These are phyloP conservation scores for Hygrophorus pudorinus DNA, from an alignment of 768 basidiomycete genomes.

Conservation along the genomic window DNA sequence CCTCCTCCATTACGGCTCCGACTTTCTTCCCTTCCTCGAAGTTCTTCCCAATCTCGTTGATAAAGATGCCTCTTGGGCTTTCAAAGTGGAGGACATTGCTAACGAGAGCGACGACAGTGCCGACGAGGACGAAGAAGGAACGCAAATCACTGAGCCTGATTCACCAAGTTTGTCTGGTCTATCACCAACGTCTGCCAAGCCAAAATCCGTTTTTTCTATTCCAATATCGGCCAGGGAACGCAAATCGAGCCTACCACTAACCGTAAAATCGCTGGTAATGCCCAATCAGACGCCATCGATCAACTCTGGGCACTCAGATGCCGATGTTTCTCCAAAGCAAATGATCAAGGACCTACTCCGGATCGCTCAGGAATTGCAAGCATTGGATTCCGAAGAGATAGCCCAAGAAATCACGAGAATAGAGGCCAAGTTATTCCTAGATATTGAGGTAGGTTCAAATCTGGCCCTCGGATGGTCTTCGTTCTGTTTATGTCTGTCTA, in stretches of 20 bases:
- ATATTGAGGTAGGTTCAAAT: constrained; percentile 52
- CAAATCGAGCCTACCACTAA: constrained; percentile 58
- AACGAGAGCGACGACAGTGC: constrained; percentile 53
- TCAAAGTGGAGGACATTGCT: constrained; percentile 47
- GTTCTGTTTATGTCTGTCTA: constrained; percentile 7
- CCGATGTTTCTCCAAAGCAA: constrained; percentile 40
- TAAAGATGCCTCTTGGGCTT: constrained; percentile 64
- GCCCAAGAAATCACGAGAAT: constrained; percentile 81
- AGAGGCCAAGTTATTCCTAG: constrained; percentile 58
- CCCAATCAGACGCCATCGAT: constrained; percentile 18
- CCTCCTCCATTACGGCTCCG: constrained; percentile 76
- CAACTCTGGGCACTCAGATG: constrained; percentile 19
- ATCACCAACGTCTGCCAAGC: constrained; percentile 16
- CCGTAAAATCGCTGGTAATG: constrained; percentile 29
- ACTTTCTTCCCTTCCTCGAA: constrained; percentile 74
- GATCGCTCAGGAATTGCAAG: constrained; percentile 47
- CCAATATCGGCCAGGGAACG: constrained; percentile 41
- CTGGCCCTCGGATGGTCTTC: constrained; percentile 1
- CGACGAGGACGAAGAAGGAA: constrained; percentile 27
- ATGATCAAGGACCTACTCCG: constrained; percentile 54
- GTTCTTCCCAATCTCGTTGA: constrained; percentile 54
- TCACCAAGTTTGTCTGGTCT: constrained; percentile 9
- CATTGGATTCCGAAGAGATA: constrained; percentile 52
- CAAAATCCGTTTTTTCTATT: constrained; percentile 11
- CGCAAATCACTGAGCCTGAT: constrained; percentile 13